Conservation (phyloP, 345 rosid genomes). For the Leavenworthia alabamica region DNA sequence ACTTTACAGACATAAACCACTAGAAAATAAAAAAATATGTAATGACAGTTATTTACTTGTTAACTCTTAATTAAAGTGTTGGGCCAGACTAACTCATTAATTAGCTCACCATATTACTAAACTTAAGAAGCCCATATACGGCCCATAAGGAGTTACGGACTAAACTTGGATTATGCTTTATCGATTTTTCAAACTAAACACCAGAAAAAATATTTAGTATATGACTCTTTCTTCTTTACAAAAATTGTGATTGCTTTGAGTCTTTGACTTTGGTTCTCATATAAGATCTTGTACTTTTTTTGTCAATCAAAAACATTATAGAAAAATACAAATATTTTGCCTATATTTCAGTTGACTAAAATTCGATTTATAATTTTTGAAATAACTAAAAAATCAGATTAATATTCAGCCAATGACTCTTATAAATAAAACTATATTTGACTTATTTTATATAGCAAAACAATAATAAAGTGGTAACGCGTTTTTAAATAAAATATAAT, state of each 20-base stretch:
- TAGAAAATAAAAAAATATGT: neutral
- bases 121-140: neutral
- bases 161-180: neutral
- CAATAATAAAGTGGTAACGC: neutral
- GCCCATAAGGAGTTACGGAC: neutral
- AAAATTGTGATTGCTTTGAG: neutral
- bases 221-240: neutral
- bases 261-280: neutral
- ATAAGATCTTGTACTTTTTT: neutral
- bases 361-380: no score
- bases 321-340: neutral
- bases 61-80: neutral
- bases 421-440: neutral
- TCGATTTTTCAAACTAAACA: neutral
- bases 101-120: no score
- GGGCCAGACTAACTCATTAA: neutral
- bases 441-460: neutral
- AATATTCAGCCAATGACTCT: neutral
- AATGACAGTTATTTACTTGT: no score
- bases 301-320: neutral
- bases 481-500: neutral
- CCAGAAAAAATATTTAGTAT: neutral
- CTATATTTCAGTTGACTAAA: no score
- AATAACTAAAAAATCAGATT: no score
- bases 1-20: neutral